Evolutionary conservation across 1,139 yeast genomes (phyloP).

Genomic region (Hanseniaspora gamundiae): DNA sequence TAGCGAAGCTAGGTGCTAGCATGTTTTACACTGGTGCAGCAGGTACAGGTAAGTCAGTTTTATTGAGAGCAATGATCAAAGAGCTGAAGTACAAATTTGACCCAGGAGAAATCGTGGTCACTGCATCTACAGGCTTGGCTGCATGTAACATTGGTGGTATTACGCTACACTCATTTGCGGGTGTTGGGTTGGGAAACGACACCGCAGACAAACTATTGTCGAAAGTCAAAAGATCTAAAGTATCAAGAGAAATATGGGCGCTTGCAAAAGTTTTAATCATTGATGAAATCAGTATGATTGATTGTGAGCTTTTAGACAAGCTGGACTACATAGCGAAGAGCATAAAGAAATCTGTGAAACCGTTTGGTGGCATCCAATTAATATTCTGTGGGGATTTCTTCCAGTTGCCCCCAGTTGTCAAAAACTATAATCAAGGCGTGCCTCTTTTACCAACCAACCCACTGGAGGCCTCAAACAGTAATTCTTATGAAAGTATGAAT

Average conservation of each 20-base stretch:
- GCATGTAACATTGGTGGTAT: constrained; percentile 87
- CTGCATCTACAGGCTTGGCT: constrained; percentile 89
- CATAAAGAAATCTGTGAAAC: constrained; percentile 36
- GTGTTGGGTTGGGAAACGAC: constrained; percentile 65
- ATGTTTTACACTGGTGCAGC: constrained; percentile 91
- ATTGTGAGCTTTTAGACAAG: constrained; percentile 61
- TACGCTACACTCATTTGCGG: constrained; percentile 77
- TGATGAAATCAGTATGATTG: constrained; percentile 87
- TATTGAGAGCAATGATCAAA: constrained; percentile 58
- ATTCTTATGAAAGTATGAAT: neutral
- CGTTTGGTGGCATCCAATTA: constrained; percentile 86
- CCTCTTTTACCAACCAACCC: constrained; percentile 18
- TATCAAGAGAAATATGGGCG: constrained; percentile 50
- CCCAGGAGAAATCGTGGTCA: constrained; percentile 54
- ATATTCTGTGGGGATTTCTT: constrained; percentile 84
- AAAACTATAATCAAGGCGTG: constrained; percentile 16
- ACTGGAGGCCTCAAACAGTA: too few relatives aligned
- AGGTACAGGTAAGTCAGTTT: constrained; percentile 87
- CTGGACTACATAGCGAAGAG: constrained; percentile 51
- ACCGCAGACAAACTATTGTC: constrained; percentile 33
- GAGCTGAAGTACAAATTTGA: constrained; percentile 38
- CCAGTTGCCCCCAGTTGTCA: constrained; percentile 76
- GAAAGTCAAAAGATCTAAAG: constrained; percentile 44
- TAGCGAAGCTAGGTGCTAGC: constrained; percentile 50
- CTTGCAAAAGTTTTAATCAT: constrained; percentile 52